phyloP scores from a whole-genome alignment of 2,329 filamentous ascomycete genomes.

The Xylariales sp. region DNA sequence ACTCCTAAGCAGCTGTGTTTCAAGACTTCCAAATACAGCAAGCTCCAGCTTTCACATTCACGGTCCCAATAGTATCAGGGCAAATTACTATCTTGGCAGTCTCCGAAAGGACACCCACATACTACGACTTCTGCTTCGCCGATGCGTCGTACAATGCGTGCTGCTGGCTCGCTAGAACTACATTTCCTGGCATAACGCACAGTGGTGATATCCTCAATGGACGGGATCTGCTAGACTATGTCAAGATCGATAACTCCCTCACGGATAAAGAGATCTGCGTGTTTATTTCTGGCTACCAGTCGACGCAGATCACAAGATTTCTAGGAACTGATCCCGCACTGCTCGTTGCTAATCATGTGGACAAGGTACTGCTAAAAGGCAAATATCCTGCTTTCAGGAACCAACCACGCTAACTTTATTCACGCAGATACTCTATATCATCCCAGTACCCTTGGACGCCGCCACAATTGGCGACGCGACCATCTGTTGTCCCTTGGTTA shows the following conservation, averaged over 20 bases:
- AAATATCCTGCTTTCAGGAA: too few species aligned
- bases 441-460: conserved; percentile 19
- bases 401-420: neutral
- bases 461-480: conserved; percentile 20
- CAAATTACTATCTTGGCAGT: conserved; percentile 17
- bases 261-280: conserved; percentile 13
- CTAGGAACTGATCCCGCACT: conserved; percentile 12
- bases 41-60: conserved; percentile 14
- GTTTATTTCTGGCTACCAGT: conserved; percentile 19
- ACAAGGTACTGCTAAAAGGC: conserved; percentile 10
- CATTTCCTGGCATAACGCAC: conserved; percentile 15
- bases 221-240: conserved; percentile 13
- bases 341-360: conserved; percentile 13
- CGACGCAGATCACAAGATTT: conserved; percentile 12
- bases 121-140: conserved; percentile 21
- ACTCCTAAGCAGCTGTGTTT: conserved; percentile 12
- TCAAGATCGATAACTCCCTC: conserved; percentile 9
- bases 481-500: conserved; percentile 18
- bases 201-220: conserved; percentile 16
- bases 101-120: conserved; percentile 16
- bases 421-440: conserved; percentile 17
- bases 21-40: conserved; percentile 15
- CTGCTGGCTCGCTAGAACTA: conserved; percentile 12
- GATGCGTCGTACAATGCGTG: conserved; percentile 12
- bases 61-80: conserved; percentile 10